phyloP scores from a whole-genome alignment of 805 yeast genomes.

The Ogataea siamensis region DNA sequence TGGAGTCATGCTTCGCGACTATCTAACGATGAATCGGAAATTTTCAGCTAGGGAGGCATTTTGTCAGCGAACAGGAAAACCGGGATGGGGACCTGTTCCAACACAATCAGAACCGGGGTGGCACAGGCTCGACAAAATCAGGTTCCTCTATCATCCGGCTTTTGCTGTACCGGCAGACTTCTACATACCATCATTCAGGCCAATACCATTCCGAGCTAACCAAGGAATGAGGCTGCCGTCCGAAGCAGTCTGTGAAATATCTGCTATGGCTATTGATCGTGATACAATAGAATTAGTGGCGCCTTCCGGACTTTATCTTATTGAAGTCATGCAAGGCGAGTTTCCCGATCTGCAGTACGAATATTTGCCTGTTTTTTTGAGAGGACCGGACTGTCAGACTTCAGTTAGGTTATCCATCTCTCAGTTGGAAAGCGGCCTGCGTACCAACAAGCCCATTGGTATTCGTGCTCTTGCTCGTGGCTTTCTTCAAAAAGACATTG shows the following conservation, averaged over 20 bases:
- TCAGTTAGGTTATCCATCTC: slow-evolving; percentile 5
- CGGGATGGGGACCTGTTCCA: slow-evolving; percentile 48
- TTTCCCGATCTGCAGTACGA: slow-evolving; percentile 58
- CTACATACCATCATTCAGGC: slow-evolving; percentile 40
- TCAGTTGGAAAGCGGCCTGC: slow-evolving; percentile 1
- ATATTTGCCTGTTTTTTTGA: slow-evolving; percentile 52
- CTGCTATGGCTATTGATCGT: slow-evolving; percentile 44
- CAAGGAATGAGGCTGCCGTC: slow-evolving; percentile 33
- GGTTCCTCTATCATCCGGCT: slow-evolving; percentile 79
- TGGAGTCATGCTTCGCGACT: slow-evolving; percentile 91
- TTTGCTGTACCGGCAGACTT: slow-evolving; percentile 69
- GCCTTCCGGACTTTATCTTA: slow-evolving; percentile 65
- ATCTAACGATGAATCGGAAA: slow-evolving; percentile 74
- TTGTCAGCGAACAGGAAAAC: slow-evolving; percentile 50
- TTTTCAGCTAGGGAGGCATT: slow-evolving; percentile 69
- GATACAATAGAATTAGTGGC: slow-evolving; percentile 49
- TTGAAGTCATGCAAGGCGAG: slow-evolving; percentile 69
- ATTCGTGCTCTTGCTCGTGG: slow-evolving; percentile 59
- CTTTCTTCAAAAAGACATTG: slow-evolving; percentile 54
- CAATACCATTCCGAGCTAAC: slow-evolving; percentile 28
- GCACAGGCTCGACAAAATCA: slow-evolving; percentile 76
- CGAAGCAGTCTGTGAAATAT: slow-evolving; percentile 40
- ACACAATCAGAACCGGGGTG: slow-evolving; percentile 76
- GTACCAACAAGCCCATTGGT: slow-evolving; percentile 36
- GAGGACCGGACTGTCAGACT: slow-evolving; percentile 50